Evolutionary conservation across 306 rosid species (phyloP), one percentile per base, ranked within the genome.

Genomic region (Arachis hypogaea): DNA sequence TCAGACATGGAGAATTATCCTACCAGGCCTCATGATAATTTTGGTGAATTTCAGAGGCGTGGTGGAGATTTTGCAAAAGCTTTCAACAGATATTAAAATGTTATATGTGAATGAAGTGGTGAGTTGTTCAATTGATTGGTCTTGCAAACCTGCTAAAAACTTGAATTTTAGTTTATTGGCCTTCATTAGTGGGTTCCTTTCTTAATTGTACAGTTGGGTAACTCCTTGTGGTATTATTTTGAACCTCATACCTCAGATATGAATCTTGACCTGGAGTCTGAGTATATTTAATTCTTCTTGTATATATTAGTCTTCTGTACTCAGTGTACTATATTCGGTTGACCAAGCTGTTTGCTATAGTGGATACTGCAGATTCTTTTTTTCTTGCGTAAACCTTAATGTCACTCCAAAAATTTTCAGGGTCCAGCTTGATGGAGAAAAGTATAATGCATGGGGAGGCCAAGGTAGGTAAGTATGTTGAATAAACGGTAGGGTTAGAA

Each of bases 41-140:
- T 87, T 62, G 84, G 96, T 36, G 98, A 92, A 70, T 87, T 88
- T 78, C 92, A 78, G 82, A 88, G 99, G 82, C 96, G 79, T 11
- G 96, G 90, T 11, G 96, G 90, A 18, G 93, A 84, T 75, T 95
- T 78, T 77, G 78, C 85, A 51, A 95, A 89, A 82, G 77, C 93
- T 60, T 92, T 84, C 92, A 85, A 81, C 85, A 89, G 90, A 85
- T 95, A 85, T 82, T 94, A 85, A 86, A 44, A 59, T 82, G 81
- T 63, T 75, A 70, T 66, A 71, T 69, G 28, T 77, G 77, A 63
- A 85, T 85, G 63, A 71, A 74, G 76, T 29, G 99, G 99, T 95
- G 90, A 92, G 99, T 92, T 71, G 77, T 78, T 81, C 79, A 78
- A 64, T 83, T 28, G 61, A 71, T 59, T 59, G 12, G 73, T 60